These are phyloP conservation scores for Phoma sp. DNA, from an alignment of 2,329 filamentous ascomycete species.

Conservation along the genomic window DNA sequence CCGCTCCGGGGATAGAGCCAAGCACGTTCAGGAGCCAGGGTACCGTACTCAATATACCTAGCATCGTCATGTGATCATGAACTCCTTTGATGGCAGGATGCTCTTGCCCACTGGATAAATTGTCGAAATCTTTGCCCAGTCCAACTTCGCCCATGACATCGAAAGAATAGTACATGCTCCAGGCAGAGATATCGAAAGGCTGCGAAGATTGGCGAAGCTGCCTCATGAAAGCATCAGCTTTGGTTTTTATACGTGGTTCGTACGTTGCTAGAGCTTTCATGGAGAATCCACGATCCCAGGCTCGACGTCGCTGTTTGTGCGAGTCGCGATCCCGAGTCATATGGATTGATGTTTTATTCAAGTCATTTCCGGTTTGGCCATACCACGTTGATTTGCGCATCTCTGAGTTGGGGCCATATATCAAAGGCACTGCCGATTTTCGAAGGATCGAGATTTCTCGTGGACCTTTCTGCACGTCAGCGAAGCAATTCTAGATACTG, in stretches of 20 bases:
- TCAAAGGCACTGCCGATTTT: conserved; percentile 26
- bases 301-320: conserved; percentile 30
- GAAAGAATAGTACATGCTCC: conserved; percentile 39
- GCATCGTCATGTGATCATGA: conserved; percentile 44
- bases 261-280: conserved; percentile 36
- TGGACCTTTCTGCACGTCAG: conserved; percentile 17
- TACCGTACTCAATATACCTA: conserved; percentile 43
- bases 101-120: conserved; percentile 29
- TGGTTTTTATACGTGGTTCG: conserved; percentile 33
- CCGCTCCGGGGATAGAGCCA: conserved; percentile 38
- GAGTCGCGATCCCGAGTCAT: conserved; percentile 32
- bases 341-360: conserved; percentile 27
- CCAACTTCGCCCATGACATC: conserved; percentile 42
- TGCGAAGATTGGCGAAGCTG: conserved; percentile 22
- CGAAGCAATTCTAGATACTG: neutral
- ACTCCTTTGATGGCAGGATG: conserved; percentile 45
- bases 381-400: conserved; percentile 39
- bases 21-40: conserved; percentile 48
- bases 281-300: conserved; percentile 38
- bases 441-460: conserved; percentile 32
- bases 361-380: conserved; percentile 28
- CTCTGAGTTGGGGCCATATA: conserved; percentile 33
- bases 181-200: conserved; percentile 32
- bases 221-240: conserved; percentile 28
- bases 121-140: conserved; percentile 35